Evolutionary conservation across 2,329 filamentous ascomycete genomes (phyloP).

Genomic region (Scedosporium aurantiacum): DNA sequence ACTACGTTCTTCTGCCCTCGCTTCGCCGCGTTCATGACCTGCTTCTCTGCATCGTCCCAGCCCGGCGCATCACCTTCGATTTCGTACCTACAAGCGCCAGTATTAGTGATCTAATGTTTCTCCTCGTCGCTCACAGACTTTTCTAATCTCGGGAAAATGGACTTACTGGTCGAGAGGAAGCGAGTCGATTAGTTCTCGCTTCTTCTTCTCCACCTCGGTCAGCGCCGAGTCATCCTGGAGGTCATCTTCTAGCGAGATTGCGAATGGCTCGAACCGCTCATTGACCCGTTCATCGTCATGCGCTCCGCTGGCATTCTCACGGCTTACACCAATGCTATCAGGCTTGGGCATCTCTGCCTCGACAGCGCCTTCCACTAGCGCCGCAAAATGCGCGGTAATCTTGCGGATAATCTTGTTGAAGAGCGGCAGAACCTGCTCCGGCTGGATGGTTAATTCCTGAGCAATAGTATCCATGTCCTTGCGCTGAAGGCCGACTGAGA

Average conservation of each 20-base stretch:
- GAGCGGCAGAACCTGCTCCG: slow-evolving; percentile 81
- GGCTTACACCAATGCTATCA: slow-evolving; percentile 45
- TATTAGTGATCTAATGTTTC: not conserved
- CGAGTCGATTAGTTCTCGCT: slow-evolving; percentile 80
- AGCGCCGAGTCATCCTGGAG: slow-evolving; percentile 71
- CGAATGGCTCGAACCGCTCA: slow-evolving; percentile 58
- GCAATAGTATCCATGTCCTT: slow-evolving; percentile 76
- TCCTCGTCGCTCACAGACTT: not conserved
- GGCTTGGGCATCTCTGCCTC: slow-evolving; percentile 53
- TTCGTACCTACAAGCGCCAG: slow-evolving; percentile 40
- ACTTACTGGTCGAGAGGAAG: slow-evolving; percentile 65
- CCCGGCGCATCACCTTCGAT: slow-evolving; percentile 50
- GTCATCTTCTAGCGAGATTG: slow-evolving; percentile 65
- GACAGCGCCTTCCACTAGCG: slow-evolving; percentile 63
- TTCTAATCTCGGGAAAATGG: not conserved
- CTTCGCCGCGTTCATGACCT: slow-evolving; percentile 49
- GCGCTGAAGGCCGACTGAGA: slow-evolving; percentile 84
- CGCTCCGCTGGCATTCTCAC: slow-evolving; percentile 48
- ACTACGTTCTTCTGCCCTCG: slow-evolving; percentile 47
- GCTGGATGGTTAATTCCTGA: slow-evolving; percentile 62
- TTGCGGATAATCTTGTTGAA: slow-evolving; percentile 95
- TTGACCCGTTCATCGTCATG: slow-evolving; percentile 59
- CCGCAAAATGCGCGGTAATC: slow-evolving; percentile 66
- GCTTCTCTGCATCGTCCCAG: slow-evolving; percentile 64
- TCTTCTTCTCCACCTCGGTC: slow-evolving; percentile 61